Evolutionary conservation across 192 early-diverging fungal genomes (phyloP).

Genomic region (Coemansia sp.): DNA sequence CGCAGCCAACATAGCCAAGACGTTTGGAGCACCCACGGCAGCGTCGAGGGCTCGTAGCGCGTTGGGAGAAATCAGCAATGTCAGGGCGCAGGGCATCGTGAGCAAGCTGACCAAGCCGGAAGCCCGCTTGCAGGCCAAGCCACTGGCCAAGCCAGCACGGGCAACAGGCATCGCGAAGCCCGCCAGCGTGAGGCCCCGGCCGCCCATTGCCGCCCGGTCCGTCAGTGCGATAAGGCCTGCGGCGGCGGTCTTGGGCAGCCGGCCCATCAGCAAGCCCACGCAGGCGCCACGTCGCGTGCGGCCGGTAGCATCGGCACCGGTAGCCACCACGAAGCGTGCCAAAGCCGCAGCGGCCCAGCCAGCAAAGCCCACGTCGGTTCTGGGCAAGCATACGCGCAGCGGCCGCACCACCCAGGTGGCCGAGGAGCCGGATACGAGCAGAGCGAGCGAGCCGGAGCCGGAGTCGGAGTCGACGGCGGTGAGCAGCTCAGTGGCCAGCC

Average conservation of each 20-base stretch:
- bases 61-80: conserved; percentile 27
- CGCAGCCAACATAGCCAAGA: conserved; percentile 11
- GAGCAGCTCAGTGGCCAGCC: not conserved
- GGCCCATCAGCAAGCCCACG: conserved; percentile 39
- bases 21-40: conserved; percentile 12
- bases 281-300: conserved; percentile 25
- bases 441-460: not conserved
- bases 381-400: conserved; percentile 50
- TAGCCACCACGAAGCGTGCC: conserved; percentile 19
- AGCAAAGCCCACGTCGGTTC: not conserved
- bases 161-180: conserved; percentile 18
- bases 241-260: conserved; percentile 1
- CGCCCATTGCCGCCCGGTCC: not conserved
- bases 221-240: not conserved
- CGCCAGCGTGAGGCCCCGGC: not conserved
- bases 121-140: conserved; percentile 28
- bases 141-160: conserved; percentile 5
- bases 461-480: not conserved
- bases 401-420: conserved; percentile 14
- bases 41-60: conserved; percentile 23
- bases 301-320: not conserved
- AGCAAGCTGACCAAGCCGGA: conserved; percentile 31
- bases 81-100: conserved; percentile 16
- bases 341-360: conserved; percentile 4
- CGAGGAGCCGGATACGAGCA: not conserved